Percentiles rank a stretch among this genome's conserved stretches.
phyloP scores from a whole-genome alignment of 1,284 basidiomycete species.

The Athelia sp. region DNA sequence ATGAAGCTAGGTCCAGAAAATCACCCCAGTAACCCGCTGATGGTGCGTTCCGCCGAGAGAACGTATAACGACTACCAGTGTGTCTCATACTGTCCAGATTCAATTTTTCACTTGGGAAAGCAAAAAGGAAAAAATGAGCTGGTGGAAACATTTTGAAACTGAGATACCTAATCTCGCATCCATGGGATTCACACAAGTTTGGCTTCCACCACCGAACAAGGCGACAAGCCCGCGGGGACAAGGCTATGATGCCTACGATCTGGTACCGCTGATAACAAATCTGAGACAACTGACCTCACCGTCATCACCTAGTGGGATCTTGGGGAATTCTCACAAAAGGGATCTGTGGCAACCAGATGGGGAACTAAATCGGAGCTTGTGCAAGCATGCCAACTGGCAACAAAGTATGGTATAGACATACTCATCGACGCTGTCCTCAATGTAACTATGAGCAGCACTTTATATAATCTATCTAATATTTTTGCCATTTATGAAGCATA shows the following conservation, averaged over 20 bases:
- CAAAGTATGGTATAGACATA: slow-evolving; percentile 55
- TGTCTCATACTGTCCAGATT: slow-evolving; percentile 36
- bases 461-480: slow-evolving; percentile 1
- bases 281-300: neutral
- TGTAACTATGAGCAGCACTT: slow-evolving; percentile 33
- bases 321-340: slow-evolving; percentile 90
- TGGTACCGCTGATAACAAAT: slow-evolving; percentile 38
- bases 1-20: slow-evolving; percentile 56
- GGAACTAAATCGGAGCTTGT: slow-evolving; percentile 83
- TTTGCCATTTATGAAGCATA: slow-evolving; percentile 47
- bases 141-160: slow-evolving; percentile 80
- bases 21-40: slow-evolving; percentile 48
- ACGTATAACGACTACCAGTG: too few relatives aligned
- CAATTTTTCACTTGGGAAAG: slow-evolving; percentile 86
- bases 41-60: slow-evolving; percentile 37
- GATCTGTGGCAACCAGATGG: slow-evolving; percentile 81
- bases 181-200: slow-evolving; percentile 81
- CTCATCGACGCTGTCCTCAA: slow-evolving; percentile 77
- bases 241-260: slow-evolving; percentile 79
- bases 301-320: slow-evolving; percentile 67
- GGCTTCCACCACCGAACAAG: slow-evolving; percentile 78
- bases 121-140: slow-evolving; percentile 51
- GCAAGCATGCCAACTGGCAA: slow-evolving; percentile 56
- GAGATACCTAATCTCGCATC: slow-evolving; percentile 67
- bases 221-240: slow-evolving; percentile 47